These are phyloP conservation scores for Naematelia encephala DNA, from an alignment of 768 basidiomycete genomes.

Conservation along the genomic window DNA sequence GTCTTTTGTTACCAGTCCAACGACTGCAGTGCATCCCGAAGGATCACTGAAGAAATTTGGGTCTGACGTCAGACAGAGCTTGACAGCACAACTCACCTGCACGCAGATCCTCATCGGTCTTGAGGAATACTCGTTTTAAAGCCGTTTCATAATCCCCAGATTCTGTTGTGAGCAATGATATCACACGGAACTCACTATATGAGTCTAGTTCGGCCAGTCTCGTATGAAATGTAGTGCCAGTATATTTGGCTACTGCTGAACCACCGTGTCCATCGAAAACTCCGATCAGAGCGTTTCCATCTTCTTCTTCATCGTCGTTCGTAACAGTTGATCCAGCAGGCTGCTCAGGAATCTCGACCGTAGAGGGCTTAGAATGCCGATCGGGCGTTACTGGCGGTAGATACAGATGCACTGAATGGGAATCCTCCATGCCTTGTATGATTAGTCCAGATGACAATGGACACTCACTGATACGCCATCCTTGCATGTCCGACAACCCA, in stretches of 20 bases:
- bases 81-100: conserved; percentile 58
- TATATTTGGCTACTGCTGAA: conserved; percentile 53
- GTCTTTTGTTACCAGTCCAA: conserved; percentile 75
- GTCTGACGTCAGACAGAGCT: conserved; percentile 56
- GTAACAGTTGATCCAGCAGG: conserved; percentile 47
- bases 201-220: conserved; percentile 39
- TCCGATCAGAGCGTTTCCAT: conserved; percentile 72
- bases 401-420: conserved; percentile 72
- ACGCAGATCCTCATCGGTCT: conserved; percentile 89
- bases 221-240: conserved; percentile 47
- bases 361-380: conserved; percentile 12
- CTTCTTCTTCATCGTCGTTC: conserved; percentile 55
- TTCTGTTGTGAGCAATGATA: conserved; percentile 20
- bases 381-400: conserved; percentile 51
- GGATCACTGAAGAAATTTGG: conserved; percentile 84
- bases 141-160: conserved; percentile 66
- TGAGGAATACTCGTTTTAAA: conserved; percentile 82
- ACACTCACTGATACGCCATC: conserved; percentile 93
- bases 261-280: conserved; percentile 99
- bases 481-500: conserved; percentile 94
- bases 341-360: conserved; percentile 34
- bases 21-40: conserved; percentile 93
- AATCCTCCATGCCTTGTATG: conserved; percentile 90
- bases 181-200: conserved; percentile 40
- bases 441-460: conserved; percentile 6